Evolutionary conservation across 345 rosid genomes (phyloP).

Genomic region (Brassica cretica): DNA sequence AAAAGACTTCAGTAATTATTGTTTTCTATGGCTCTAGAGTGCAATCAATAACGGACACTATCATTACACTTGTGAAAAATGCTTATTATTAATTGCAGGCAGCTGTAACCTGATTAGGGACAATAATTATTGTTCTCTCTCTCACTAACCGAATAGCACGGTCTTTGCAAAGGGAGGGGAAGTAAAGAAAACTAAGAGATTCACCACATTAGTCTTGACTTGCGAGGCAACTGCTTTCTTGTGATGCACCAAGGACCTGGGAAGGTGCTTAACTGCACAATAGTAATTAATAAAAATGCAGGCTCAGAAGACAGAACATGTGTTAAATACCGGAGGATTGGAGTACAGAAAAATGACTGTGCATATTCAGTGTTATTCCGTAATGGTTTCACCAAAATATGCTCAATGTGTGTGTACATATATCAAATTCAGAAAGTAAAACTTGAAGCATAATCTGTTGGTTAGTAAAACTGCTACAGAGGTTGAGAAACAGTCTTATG

Average conservation of each 20-base stretch:
- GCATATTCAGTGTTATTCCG: too few species aligned
- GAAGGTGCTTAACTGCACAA: slow-evolving; percentile 77
- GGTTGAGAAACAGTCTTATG: neutral
- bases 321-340: neutral
- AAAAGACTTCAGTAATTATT: neutral
- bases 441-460: too few species aligned
- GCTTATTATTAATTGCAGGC: slow-evolving; percentile 3
- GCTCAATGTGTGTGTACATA: neutral
- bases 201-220: slow-evolving; percentile 65
- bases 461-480: neutral
- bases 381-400: neutral
- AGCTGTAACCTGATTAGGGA: neutral
- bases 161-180: neutral
- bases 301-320: neutral
- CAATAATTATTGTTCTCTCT: neutral
- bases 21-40: neutral
- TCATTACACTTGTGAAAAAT: neutral
- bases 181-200: slow-evolving; percentile 6
- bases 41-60: too few species aligned
- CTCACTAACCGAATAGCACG: neutral
- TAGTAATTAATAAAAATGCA: slow-evolving; percentile 5
- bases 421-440: too few species aligned
- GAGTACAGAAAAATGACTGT: too few species aligned
- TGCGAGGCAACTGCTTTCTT: slow-evolving; percentile 66
- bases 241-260: slow-evolving; percentile 77